phyloP scores from a whole-genome alignment of 179 eudicot genomes.

The Beta lomatogona region DNA sequence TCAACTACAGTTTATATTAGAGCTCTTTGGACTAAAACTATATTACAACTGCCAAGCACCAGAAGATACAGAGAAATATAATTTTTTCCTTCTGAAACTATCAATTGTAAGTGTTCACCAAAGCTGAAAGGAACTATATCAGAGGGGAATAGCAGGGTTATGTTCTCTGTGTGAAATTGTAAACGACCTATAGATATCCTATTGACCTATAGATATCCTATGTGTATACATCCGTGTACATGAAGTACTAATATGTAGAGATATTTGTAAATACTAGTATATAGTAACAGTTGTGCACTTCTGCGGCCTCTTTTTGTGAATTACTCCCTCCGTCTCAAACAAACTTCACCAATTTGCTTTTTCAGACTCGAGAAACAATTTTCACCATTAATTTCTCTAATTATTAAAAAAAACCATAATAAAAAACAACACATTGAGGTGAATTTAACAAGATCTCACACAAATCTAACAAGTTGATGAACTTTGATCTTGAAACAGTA shows the following conservation, averaged over 20 bases:
- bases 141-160: neutral
- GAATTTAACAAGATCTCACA: too few species aligned
- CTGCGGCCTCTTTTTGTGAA: conserved; percentile 6
- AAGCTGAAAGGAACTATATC: neutral
- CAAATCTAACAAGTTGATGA: too few species aligned
- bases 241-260: neutral
- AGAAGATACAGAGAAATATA: neutral
- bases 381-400: too few species aligned
- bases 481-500: too few species aligned
- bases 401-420: too few species aligned
- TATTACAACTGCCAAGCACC: neutral
- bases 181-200: neutral
- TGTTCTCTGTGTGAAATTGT: neutral
- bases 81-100: neutral
- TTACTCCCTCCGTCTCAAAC: neutral
- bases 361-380: too few species aligned
- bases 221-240: conserved; percentile 15
- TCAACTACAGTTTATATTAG: neutral
- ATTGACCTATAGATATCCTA: neutral
- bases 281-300: neutral
- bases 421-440: too few species aligned
- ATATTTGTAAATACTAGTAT: conserved; percentile 23
- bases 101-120: neutral
- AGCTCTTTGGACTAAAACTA: neutral
- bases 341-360: too few species aligned